Percentiles rank a stretch among this genome's conserved stretches.
These are phyloP conservation scores for Pueraria montana DNA, from an alignment of 306 rosid genomes.

Conservation along the genomic window DNA sequence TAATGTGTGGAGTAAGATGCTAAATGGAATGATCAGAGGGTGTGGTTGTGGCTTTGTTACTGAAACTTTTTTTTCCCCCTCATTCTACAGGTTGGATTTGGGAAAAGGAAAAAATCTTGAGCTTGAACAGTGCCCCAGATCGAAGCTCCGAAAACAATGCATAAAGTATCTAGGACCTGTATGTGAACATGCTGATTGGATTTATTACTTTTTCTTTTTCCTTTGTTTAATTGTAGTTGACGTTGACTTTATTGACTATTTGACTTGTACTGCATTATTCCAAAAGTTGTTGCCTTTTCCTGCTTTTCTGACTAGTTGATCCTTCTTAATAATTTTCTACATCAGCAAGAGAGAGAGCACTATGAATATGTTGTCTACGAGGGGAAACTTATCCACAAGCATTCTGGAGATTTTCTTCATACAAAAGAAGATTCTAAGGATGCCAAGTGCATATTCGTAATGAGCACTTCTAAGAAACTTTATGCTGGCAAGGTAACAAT, in stretches of 20 bases:
- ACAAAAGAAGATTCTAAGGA: conserved; percentile 56
- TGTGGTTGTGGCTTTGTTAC: not conserved
- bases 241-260: conserved; percentile 12
- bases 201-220: not conserved
- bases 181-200: conserved; percentile 51
- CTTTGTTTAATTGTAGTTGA: conserved; percentile 16
- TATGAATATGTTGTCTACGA: conserved; percentile 70
- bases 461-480: conserved; percentile 90
- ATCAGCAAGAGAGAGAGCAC: conserved; percentile 81
- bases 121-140: conserved; percentile 67
- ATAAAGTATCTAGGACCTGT: conserved; percentile 97
- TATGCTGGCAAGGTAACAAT: conserved; percentile 87
- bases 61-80: conserved; percentile 23
- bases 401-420: conserved; percentile 70
- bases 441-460: conserved; percentile 90
- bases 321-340: conserved; percentile 28
- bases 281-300: conserved; percentile 21
- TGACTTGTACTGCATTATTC: conserved; percentile 4
- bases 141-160: conserved; percentile 79
- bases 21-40: not conserved
- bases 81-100: conserved; percentile 78
- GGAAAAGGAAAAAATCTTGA: conserved; percentile 86
- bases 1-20: not conserved
- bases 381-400: conserved; percentile 70
- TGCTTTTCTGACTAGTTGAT: conserved; percentile 43